Evolutionary conservation across 2,329 filamentous ascomycete species (phyloP).

Genomic region (Hortaea werneckii): DNA sequence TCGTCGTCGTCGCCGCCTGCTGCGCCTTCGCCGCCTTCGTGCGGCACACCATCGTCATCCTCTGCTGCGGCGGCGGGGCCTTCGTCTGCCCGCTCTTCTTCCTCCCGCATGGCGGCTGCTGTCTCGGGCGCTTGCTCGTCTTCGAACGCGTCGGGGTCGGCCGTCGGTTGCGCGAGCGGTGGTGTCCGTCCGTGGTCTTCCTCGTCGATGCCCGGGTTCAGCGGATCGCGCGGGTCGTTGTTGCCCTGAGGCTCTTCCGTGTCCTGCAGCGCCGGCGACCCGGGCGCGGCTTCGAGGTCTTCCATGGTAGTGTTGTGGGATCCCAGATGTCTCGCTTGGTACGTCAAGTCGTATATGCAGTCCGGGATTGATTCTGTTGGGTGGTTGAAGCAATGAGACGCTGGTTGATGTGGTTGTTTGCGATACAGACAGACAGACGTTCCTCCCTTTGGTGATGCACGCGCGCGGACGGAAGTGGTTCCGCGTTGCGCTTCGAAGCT

Average conservation of each 20-base stretch:
- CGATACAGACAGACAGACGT: too few relatives aligned
- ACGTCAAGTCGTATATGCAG: too few relatives aligned
- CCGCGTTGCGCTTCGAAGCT: too few relatives aligned
- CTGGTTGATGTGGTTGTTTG: too few relatives aligned
- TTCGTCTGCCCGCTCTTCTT: slow-evolving; percentile 16
- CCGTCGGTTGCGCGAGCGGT: slow-evolving; percentile 31
- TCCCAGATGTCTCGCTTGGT: too few relatives aligned
- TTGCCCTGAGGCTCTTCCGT: slow-evolving; percentile 37
- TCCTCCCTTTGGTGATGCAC: too few relatives aligned
- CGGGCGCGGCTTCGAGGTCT: slow-evolving; percentile 28
- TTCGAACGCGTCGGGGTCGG: slow-evolving; percentile 37
- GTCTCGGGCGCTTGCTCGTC: slow-evolving; percentile 22
- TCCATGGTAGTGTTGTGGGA: slow-evolving; percentile 26
- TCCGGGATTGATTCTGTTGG: not conserved
- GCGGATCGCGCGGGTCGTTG: slow-evolving; percentile 36
- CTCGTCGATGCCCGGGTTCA: slow-evolving; percentile 39
- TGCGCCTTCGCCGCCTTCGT: slow-evolving; percentile 5
- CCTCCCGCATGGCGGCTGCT: slow-evolving; percentile 12
- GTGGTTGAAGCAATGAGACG: not conserved
- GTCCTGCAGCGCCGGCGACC: slow-evolving; percentile 30
- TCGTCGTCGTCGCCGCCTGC: slow-evolving; percentile 32
- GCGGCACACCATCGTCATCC: slow-evolving; percentile 12
- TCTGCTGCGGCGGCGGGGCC: slow-evolving; percentile 8
- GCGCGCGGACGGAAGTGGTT: too few relatives aligned
- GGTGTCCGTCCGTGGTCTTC: slow-evolving; percentile 34